Base-by-base conservation (phyloP, 371 early-diverging fungal species). In the Mycotypha africana region DNA sequence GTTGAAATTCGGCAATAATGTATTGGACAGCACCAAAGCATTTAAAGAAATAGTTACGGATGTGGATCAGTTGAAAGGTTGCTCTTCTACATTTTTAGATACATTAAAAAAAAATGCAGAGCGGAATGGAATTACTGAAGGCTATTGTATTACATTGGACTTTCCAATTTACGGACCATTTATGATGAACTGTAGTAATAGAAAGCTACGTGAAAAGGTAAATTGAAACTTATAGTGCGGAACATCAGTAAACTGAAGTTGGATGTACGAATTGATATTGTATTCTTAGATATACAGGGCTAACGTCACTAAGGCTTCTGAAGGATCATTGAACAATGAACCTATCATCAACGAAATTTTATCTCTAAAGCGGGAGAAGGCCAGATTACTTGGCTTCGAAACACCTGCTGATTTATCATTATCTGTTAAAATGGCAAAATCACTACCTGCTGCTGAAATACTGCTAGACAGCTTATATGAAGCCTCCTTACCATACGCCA, bases 311-410 rank as follows among this genome's bases (percentile, higher is more conserved):
- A 74, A 74, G 30, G 84, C 84, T 6, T 81, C 81, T 0, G 46
- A 52, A 21, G 81, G 74, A 6, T 52, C 55, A 1, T 39, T 66
- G 41, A 70, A 84, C 56, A 84, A 84, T 34, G 78, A 77, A 17
- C 76, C 78, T 2, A 59, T 81, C 15, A 78, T 84, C 54, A 72
- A 80, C 24, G 79, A 81, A 52, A 79, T 84, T n/a, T 45, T 84
- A 31, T 49, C 45, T 0, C 49, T 74, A 23, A 61, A 65, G 7
- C 58, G 51, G 42, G 79, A 84, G 48, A 74, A 76, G 20, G 81
- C 84, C 2, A 43, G 44, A 0, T 47, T 81, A 28, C 60, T 84
- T 14, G 82, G 78, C 1, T 84, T 74, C 26, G 36, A 63, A 20
- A 70, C 69, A 7, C 73, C 72, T 48, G 82, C 82, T 19, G 79